phyloP scores from a whole-genome alignment of 225 moss, liverwort and hornwort species.

The Pleurozium schreberi region DNA sequence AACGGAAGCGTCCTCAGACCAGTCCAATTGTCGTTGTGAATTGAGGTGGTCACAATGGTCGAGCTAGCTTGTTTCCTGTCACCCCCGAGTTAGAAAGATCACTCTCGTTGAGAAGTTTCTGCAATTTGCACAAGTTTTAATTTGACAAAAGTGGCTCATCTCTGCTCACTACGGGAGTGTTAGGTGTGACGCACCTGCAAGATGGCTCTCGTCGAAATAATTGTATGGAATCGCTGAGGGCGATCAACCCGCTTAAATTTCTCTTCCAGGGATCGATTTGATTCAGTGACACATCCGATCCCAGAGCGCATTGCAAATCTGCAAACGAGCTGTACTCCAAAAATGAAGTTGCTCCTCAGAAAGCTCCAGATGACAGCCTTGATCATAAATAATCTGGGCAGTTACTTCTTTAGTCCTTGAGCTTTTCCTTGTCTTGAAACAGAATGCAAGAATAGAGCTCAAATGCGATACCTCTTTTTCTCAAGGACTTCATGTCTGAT shows the following conservation, averaged over 20 bases:
- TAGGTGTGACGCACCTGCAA: not conserved
- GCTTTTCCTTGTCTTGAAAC: not conserved
- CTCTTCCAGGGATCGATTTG: not conserved
- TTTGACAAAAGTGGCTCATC: not conserved
- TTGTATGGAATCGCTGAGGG: not conserved
- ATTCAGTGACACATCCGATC: not conserved
- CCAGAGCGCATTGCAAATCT: not conserved
- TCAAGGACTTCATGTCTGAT: not conserved
- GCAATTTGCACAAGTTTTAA: not conserved
- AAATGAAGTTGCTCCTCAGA: not conserved
- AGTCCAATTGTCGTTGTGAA: not conserved
- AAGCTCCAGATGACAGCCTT: not conserved
- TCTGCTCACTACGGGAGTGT: not conserved
- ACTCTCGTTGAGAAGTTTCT: not conserved
- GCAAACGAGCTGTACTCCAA: not conserved
- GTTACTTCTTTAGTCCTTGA: not conserved
- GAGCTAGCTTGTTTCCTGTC: not conserved
- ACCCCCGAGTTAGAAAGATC: not conserved
- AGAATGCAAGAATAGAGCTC: not conserved
- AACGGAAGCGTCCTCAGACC: not conserved
- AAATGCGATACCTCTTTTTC: not conserved
- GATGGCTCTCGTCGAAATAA: not conserved
- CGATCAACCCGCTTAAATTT: not conserved
- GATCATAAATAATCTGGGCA: not conserved
- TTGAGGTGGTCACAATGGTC: not conserved